Conservation (phyloP, 2,329 filamentous ascomycete species). For the Penicillium sp. region DNA sequence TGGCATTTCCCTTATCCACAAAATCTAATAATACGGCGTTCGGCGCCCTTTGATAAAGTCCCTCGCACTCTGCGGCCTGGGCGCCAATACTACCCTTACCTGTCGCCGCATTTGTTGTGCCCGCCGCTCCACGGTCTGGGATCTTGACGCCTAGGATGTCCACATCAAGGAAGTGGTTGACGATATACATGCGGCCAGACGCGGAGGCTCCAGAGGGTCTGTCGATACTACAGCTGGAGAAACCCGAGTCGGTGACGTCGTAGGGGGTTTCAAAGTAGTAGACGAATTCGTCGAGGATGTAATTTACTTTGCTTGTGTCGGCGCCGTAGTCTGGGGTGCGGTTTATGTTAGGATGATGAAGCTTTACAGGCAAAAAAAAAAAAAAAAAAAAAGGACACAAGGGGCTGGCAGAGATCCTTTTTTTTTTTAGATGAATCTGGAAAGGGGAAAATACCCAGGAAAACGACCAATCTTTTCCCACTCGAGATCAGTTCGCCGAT, state of each 20-base stretch:
- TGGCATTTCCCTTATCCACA: constrained; percentile 50
- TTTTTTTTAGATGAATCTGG: background rate
- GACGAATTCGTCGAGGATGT: constrained; percentile 48
- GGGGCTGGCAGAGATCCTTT: no score
- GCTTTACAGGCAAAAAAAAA: background rate
- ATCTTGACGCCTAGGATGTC: constrained; percentile 47
- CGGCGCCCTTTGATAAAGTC: constrained; percentile 44
- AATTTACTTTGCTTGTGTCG: constrained; percentile 43
- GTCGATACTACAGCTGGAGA: constrained; percentile 50
- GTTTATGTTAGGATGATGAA: constrained; percentile 3
- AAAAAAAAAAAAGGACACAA: background rate
- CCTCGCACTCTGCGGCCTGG: constrained; percentile 45
- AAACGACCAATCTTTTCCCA: constrained; percentile 50
- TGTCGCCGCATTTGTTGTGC: constrained; percentile 48
- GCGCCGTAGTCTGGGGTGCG: constrained; percentile 45
- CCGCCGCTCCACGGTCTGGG: constrained; percentile 47
- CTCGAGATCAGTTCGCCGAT: constrained; percentile 46
- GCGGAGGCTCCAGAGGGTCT: constrained; percentile 45
- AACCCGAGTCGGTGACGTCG: constrained; percentile 46
- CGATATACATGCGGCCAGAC: constrained; percentile 50
- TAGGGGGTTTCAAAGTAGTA: constrained; percentile 55
- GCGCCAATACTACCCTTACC: constrained; percentile 50
- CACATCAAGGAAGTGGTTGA: constrained; percentile 54
- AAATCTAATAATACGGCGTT: constrained; percentile 53
- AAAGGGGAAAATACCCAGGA: constrained; percentile 41